Percentiles rank a stretch among this genome's conserved stretches.
Conservation (phyloP, 164 flowering plant species). For the Magnolia kwangsiensis region DNA sequence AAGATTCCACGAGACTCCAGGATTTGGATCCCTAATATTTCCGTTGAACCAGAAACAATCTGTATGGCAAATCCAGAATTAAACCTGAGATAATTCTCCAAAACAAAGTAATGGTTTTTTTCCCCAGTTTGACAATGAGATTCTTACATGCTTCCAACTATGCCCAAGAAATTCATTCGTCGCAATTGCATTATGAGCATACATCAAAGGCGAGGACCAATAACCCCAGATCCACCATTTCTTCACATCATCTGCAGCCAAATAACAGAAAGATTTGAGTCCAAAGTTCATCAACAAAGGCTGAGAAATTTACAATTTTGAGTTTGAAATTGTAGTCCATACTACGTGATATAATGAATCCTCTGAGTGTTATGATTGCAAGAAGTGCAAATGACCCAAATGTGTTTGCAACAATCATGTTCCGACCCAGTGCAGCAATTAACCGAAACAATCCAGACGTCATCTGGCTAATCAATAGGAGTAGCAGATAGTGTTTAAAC, state of each 20-base stretch:
- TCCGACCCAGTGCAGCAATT: slow-evolving; percentile 10
- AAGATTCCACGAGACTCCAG: slow-evolving; percentile 31
- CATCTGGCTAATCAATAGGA: slow-evolving; percentile 5
- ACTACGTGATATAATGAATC: slow-evolving; percentile 18
- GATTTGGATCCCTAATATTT: slow-evolving; percentile 22
- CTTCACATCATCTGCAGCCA: slow-evolving; percentile 4
- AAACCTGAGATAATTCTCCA: not conserved
- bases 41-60: slow-evolving; percentile 1
- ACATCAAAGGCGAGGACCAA: slow-evolving; percentile 74
- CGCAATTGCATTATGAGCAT: slow-evolving; percentile 59
- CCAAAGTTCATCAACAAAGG: not conserved
- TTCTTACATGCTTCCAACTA: slow-evolving; percentile 48
- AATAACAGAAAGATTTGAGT: not conserved
- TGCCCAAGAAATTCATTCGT: slow-evolving; percentile 79
- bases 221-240: slow-evolving; percentile 87
- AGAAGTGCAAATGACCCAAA: slow-evolving; percentile 17
- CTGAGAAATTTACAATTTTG: too few species aligned
- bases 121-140: not conserved
- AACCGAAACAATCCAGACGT: slow-evolving; percentile 14
- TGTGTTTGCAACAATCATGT: slow-evolving; percentile 20
- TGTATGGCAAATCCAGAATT: not conserved
- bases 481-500: slow-evolving; percentile 15
- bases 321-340: not conserved
- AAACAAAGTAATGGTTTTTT: not conserved
- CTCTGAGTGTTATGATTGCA: slow-evolving; percentile 15